Evolutionary conservation across 2,329 filamentous ascomycete genomes (phyloP), one percentile per base, ranked within the genome.

Genomic region (Ascochyta fabae): DNA sequence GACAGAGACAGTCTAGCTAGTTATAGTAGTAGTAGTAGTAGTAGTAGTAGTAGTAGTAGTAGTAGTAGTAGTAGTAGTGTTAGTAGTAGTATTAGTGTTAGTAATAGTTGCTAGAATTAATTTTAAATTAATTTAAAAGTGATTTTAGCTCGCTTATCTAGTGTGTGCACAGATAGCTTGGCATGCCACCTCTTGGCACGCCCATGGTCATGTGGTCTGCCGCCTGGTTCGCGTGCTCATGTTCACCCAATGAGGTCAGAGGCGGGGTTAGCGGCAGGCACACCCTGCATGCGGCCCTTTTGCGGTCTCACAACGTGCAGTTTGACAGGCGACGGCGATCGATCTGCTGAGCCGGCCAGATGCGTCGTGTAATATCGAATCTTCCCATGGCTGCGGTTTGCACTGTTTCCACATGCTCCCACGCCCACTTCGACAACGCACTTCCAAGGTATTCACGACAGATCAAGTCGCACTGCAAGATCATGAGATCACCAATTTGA

Each of bases 241-340:
- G 36, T 26, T 49, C 38, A 15, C 16, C 44, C 44, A 53, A 53
- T 66, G 65, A 65, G 63, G 63, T 67, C 65, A 59, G 51, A 58
- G 56, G 55, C 60, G 63, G 63, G 63, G 57, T 51, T 51, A 42
- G 41, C 59, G 56, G 51, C 59, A 22, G 38, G 38, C 8, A 3
- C 34, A 40, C 56, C 45, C 45, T 42, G 31, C 48, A 29, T 45
- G 24, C 35, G 42, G 49, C 35, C 35, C 38, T 35, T 52, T 27
- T 38, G 29, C 43, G 27, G 23, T 46, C 34, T 29, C 23, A 38
- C 31, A 31, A 31, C 43, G 19, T 47, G 44, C 50, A 53, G 29
- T 34, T 35, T 42, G 53, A 50, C 53, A 50, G 35, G 36, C 47
- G 35, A 44, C 29, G 46, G n/a, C 45, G 40, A 55, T 49, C 52